Evolutionary conservation across 2,329 filamentous ascomycete genomes (phyloP).

Genomic region (Alternaria hordeiaustralica): DNA sequence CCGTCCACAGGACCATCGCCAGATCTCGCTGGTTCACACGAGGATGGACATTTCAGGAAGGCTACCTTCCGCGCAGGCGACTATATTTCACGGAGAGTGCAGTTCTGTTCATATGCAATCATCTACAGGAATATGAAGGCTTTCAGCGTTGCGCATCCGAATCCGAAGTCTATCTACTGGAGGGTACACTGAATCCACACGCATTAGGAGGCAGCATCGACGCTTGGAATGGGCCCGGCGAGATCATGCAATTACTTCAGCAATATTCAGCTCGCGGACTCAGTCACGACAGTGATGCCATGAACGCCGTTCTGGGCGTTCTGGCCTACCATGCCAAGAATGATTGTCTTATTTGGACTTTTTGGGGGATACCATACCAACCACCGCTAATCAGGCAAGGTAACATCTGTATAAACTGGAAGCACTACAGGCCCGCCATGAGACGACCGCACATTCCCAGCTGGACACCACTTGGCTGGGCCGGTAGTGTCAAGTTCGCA

Average conservation of each 20-base stretch:
- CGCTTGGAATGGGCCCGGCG: too few relatives aligned
- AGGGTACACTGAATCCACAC: not conserved
- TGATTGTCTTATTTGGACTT: too few relatives aligned
- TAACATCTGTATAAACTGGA: not conserved
- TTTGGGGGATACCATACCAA: not conserved
- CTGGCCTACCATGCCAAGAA: too few relatives aligned
- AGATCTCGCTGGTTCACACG: not conserved
- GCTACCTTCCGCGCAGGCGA: not conserved
- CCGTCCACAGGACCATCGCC: rapidly evolving
- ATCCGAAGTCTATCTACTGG: not conserved
- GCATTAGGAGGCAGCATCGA: too few relatives aligned
- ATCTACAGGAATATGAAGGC: rapidly evolving
- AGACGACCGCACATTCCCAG: too few relatives aligned
- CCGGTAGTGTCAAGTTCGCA: too few relatives aligned
- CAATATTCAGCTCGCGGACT: not conserved
- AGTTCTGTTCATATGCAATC: rapidly evolving
- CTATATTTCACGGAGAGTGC: not conserved
- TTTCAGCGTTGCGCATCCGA: not conserved
- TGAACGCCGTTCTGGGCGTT: not conserved
- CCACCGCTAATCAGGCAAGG: rapidly evolving
- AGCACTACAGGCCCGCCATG: not conserved
- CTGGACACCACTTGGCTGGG: too few relatives aligned
- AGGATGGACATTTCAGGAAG: not conserved
- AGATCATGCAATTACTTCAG: not conserved
- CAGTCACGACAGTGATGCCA: not conserved